Evolutionary conservation across 2,329 filamentous ascomycete species (phyloP), one percentile per base, ranked within the genome.

Genomic region (Sporothrix dimorphospora): DNA sequence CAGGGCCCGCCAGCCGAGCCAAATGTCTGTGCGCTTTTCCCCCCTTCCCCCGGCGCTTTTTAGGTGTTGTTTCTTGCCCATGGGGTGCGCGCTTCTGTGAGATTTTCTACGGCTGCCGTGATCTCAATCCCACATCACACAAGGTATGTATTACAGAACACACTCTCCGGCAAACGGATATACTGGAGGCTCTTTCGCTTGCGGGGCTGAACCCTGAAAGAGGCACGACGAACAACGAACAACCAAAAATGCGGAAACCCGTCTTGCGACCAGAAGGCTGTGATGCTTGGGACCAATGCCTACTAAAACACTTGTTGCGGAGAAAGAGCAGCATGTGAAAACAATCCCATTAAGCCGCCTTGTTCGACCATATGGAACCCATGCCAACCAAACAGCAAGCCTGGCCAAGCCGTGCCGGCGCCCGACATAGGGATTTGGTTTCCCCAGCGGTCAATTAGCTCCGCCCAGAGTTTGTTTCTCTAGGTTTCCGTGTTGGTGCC

Each of bases 1-100:
- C 73, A 75, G 69, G 72, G 70, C 30, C 72, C 71, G 61, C 70
- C 59, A 72, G 73, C 71, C 76, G 74, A 76, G 72, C 73, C 74
- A 74, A 73, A 72, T 27, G 78, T 79, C 79, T 79, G 79, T 79
- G 79, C 78, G 77, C 69, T 38, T 71, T 30, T 6, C 30, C 30
- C 42, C 11, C 42, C 42, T 8, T 3, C 42, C 42, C 63, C 69
- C 72, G 49, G 71, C 57, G 70, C 66, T 72, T 72, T 72, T 69
- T 51, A 5, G 53, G 30, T 30, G 57, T 47, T 38, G 40, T 65
- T 57, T 71, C 65, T 24, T 57, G 27, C 34, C 14, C 19, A 57
- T 45, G 47, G 38, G n/a, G 21, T 4, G 5, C 66, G 51, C 51
- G n/a, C 49, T 57, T 69, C 49, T 65, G 30, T 70, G 45, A 3